Evolutionary conservation across 768 basidiomycete genomes (phyloP).

Genomic region (Amanita muscaria): DNA sequence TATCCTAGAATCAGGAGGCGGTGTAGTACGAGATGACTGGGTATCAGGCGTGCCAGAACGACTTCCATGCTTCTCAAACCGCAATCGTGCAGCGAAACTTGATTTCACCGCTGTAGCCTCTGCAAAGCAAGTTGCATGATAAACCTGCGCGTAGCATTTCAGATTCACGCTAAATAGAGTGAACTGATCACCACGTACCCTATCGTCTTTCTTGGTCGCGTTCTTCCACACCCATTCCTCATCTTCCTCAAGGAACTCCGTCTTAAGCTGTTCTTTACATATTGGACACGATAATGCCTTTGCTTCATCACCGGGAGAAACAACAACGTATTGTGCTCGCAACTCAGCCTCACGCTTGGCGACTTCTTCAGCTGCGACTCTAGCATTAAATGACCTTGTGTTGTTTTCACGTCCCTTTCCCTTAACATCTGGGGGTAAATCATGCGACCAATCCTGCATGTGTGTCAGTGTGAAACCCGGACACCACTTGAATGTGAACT

Average conservation of each 20-base stretch:
- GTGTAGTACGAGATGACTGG: conserved; percentile 29
- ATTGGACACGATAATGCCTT: conserved; percentile 83
- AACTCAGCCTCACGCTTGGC: conserved; percentile 72
- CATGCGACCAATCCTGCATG: conserved; percentile 81
- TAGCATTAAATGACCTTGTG: conserved; percentile 40
- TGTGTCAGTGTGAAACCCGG: conserved; percentile 13
- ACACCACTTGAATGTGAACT: conserved; percentile 22
- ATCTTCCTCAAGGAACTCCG: conserved; percentile 89
- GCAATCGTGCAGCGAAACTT: conserved; percentile 59
- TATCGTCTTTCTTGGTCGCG: conserved; percentile 74
- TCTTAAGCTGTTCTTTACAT: conserved; percentile 89
- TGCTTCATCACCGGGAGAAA: conserved; percentile 85
- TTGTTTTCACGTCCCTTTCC: conserved; percentile 61
- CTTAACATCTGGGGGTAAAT: conserved; percentile 49
- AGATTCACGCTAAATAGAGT: background rate
- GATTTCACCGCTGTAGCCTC: conserved; percentile 62
- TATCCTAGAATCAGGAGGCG: conserved; percentile 27
- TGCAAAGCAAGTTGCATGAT: conserved; percentile 90
- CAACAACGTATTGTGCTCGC: conserved; percentile 72
- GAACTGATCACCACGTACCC: conserved; percentile 38
- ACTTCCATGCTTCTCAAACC: conserved; percentile 55
- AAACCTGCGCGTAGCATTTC: conserved; percentile 50
- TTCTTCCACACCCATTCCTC: conserved; percentile 99
- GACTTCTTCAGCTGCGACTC: conserved; percentile 51
- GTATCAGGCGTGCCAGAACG: conserved; percentile 73